A percentile compares a stretch with the other conserved stretches of the same genome.
These are phyloP conservation scores for Yamadazyma sp. DNA, from an alignment of 1,139 yeast genomes.

Conservation along the genomic window DNA sequence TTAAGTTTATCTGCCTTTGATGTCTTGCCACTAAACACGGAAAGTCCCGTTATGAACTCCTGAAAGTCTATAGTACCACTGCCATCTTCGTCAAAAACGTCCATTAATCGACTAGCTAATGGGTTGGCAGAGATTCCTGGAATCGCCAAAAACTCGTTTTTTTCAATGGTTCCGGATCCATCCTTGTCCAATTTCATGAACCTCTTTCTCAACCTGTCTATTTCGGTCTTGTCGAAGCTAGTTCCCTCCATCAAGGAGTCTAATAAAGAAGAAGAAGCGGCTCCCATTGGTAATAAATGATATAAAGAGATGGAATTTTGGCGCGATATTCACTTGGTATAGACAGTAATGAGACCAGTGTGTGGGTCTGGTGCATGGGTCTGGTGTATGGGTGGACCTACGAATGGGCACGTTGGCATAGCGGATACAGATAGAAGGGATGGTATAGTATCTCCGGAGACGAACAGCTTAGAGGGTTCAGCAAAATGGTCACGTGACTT, in stretches of 20 bases:
- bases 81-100: constrained; percentile 90
- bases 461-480: too few species aligned
- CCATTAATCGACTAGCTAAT: constrained; percentile 83
- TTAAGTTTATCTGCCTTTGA: constrained; percentile 77
- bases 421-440: too few species aligned
- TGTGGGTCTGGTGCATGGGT: too few species aligned
- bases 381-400: too few species aligned
- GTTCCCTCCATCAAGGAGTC: constrained; percentile 74
- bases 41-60: constrained; percentile 87
- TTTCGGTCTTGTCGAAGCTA: constrained; percentile 86
- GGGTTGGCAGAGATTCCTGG: constrained; percentile 95
- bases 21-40: constrained; percentile 90
- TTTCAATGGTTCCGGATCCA: constrained; percentile 88
- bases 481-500: too few species aligned
- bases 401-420: too few species aligned
- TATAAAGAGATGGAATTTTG: too few species aligned
- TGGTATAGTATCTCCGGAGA: too few species aligned
- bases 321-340: too few species aligned
- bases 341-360: too few species aligned
- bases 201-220: constrained; percentile 84
- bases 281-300: constrained; percentile 51
- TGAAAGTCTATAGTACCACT: constrained; percentile 94
- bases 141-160: constrained; percentile 83
- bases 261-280: constrained; percentile 62
- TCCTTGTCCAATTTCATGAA: constrained; percentile 95